Conservation (phyloP, 805 yeast genomes). For the Cyberlindnera nakhonratchasimensis region DNA sequence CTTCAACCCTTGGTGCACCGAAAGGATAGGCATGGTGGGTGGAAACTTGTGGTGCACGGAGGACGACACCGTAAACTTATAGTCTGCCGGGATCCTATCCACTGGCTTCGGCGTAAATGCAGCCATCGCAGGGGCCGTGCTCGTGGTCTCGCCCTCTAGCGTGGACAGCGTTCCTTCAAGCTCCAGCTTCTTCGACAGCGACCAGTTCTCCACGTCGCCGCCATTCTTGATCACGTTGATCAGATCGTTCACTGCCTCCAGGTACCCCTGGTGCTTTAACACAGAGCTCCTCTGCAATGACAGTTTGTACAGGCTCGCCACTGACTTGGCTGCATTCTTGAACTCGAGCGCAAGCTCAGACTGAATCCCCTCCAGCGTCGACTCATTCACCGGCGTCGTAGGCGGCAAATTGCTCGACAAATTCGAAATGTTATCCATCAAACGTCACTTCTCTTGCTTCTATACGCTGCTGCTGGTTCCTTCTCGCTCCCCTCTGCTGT, state of each 20-base stretch:
- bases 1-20: slow-evolving; percentile 3
- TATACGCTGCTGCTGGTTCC: no score
- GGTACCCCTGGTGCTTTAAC: slow-evolving; percentile 53
- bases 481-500: no score
- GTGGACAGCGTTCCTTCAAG: slow-evolving; percentile 23
- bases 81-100: slow-evolving; percentile 15
- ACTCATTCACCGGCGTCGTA: slow-evolving; percentile 44
- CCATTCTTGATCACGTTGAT: slow-evolving; percentile 37
- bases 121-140: not conserved
- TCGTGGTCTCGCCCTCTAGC: not conserved
- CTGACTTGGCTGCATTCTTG: slow-evolving; percentile 67
- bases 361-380: slow-evolving; percentile 45
- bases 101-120: not conserved
- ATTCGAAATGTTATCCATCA: slow-evolving; percentile 57
- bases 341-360: slow-evolving; percentile 59
- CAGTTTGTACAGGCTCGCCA: slow-evolving; percentile 60
- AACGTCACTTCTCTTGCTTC: not conserved
- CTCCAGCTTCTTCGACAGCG: slow-evolving; percentile 44
- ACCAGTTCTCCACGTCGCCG: slow-evolving; percentile 51
- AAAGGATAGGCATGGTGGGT: slow-evolving; percentile 21
- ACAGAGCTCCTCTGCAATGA: slow-evolving; percentile 47
- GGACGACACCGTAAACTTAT: slow-evolving; percentile 17
- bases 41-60: slow-evolving; percentile 20
- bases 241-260: slow-evolving; percentile 58
- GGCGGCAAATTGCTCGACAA: slow-evolving; percentile 54